Evolutionary conservation across 495 filamentous ascomycete species (phyloP).

Genomic region (Aspergillus haitiensis): DNA sequence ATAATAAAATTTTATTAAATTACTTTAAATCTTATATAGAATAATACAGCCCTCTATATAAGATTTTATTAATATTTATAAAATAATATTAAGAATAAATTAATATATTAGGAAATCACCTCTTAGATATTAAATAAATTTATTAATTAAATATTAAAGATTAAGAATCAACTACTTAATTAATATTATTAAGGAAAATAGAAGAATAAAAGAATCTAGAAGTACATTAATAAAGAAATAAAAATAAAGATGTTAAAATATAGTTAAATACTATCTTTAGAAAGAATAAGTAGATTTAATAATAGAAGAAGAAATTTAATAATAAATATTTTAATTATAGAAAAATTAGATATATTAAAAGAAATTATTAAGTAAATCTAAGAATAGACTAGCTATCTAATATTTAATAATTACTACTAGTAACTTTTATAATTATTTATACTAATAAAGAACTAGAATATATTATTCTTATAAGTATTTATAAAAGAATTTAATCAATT

Average conservation of each 20-base stretch:
- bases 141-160: background rate
- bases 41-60: too few relatives aligned
- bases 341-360: background rate
- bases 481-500: too few relatives aligned
- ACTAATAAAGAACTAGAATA: too few relatives aligned
- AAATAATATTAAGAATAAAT: too few relatives aligned
- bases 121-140: too few relatives aligned
- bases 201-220: background rate
- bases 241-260: background rate
- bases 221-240: background rate
- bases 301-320: background rate
- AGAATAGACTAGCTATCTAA: too few relatives aligned
- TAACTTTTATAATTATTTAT: too few relatives aligned
- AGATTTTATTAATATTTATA: too few relatives aligned
- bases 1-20: background rate
- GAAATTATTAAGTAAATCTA: background rate
- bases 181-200: background rate
- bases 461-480: too few relatives aligned
- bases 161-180: background rate
- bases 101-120: too few relatives aligned
- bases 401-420: too few relatives aligned
- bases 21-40: background rate
- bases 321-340: constrained; percentile 1
- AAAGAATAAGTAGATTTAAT: background rate
- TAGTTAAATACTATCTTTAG: constrained; percentile 1